Percentiles rank a stretch among this genome's conserved stretches.
Evolutionary conservation across 352 stramenopile species (phyloP).

Genomic region (Phytophthora crassamura): DNA sequence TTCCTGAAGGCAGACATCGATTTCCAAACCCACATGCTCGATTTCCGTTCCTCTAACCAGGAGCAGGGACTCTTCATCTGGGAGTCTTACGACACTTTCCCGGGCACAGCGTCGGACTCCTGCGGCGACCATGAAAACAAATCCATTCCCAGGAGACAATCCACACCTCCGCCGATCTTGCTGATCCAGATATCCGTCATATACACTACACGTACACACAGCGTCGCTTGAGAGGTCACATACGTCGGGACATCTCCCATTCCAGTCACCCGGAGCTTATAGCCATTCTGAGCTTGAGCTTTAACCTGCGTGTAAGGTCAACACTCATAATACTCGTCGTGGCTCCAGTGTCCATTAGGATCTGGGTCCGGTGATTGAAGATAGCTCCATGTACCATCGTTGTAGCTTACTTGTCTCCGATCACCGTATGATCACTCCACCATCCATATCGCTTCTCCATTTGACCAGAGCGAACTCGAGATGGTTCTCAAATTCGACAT

Average conservation of each 20-base stretch:
- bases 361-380: slow-evolving; percentile 8
- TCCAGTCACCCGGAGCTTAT: slow-evolving; percentile 3
- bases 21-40: background rate
- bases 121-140: slow-evolving; percentile 37
- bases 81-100: slow-evolving; percentile 9
- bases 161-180: slow-evolving; percentile 30
- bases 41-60: background rate
- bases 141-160: slow-evolving; percentile 39
- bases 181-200: slow-evolving; percentile 27
- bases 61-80: slow-evolving; percentile 11
- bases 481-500: slow-evolving; percentile 8
- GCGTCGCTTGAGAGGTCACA: slow-evolving; percentile 32
- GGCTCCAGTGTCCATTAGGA: slow-evolving; percentile 30
- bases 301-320: slow-evolving; percentile 32
- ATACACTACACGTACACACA: slow-evolving; percentile 29
- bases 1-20: too few species aligned
- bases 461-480: background rate
- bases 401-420: background rate
- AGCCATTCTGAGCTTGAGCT: slow-evolving; percentile 13
- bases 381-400: slow-evolving; percentile 22
- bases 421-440: too few species aligned
- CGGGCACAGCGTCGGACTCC: slow-evolving; percentile 19
- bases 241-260: slow-evolving; percentile 31
- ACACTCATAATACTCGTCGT: slow-evolving; percentile 34
- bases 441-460: slow-evolving; percentile 22